Conservation (phyloP, 331 rosid genomes). For the Malus hybrid region DNA sequence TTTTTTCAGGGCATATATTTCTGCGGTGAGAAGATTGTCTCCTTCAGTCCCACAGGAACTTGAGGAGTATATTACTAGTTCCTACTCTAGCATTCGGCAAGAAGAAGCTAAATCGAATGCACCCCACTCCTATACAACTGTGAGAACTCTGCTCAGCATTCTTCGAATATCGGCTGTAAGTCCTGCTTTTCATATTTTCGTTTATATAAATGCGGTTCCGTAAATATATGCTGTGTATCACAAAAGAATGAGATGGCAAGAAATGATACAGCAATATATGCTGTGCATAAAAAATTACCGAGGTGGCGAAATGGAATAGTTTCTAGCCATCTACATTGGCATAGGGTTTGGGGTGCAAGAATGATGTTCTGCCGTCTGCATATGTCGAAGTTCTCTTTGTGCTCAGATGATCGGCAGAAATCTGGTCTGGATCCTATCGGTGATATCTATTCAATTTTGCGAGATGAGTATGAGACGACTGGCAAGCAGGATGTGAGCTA, state of each 20-base stretch:
- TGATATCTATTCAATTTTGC: too few relatives aligned
- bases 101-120: slow-evolving; percentile 80
- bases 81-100: slow-evolving; percentile 72
- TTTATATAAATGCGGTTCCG: neutral
- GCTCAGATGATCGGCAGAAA: too few relatives aligned
- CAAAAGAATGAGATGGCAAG: neutral
- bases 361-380: too few relatives aligned
- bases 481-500: too few relatives aligned
- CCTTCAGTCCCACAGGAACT: slow-evolving; percentile 43
- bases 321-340: too few relatives aligned
- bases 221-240: neutral
- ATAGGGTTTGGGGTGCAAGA: too few relatives aligned
- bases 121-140: slow-evolving; percentile 86
- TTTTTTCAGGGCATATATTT: slow-evolving; percentile 64
- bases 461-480: too few relatives aligned
- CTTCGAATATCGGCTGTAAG: slow-evolving; percentile 91
- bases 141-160: slow-evolving; percentile 95
- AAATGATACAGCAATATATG: neutral
- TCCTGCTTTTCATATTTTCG: neutral
- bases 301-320: too few relatives aligned
- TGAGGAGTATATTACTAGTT: slow-evolving; percentile 57
- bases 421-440: too few relatives aligned
- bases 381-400: too few relatives aligned
- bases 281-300: neutral
- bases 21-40: slow-evolving; percentile 87